A percentile compares a stretch with the other conserved stretches of the same genome.
Evolutionary conservation across 306 rosid species (phyloP).

Genomic region (Glycine latifolia): DNA sequence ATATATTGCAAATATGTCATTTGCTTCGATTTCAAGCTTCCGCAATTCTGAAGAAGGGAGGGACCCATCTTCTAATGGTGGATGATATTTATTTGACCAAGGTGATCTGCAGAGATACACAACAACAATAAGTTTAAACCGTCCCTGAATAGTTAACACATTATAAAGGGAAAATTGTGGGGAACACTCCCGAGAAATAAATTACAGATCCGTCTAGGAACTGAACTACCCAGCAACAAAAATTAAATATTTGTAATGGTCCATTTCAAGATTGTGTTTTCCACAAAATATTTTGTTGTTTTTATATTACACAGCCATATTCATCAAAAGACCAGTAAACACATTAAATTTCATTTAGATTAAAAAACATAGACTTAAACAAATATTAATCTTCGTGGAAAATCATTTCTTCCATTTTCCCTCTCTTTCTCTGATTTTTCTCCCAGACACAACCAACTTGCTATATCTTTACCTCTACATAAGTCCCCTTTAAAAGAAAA

Average conservation of each 20-base stretch:
- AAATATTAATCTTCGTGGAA: conserved; percentile 6
- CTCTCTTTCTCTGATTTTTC: conserved; percentile 20
- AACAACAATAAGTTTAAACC: not conserved
- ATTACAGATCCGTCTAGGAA: conserved; percentile 23
- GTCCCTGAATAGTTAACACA: conserved; percentile 16
- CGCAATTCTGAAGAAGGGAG: conserved; percentile 82
- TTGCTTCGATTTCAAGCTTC: conserved; percentile 94
- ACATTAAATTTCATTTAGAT: not conserved
- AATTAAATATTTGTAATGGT: not conserved
- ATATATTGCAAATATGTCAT: conserved; percentile 87
- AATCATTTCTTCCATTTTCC: not conserved
- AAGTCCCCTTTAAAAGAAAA: not conserved
- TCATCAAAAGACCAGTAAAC: conserved; percentile 12
- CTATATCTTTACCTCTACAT: conserved; percentile 3
- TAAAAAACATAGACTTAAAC: conserved; percentile 28
- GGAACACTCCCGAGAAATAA: not conserved
- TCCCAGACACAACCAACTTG: conserved; percentile 3
- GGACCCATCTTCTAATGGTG: conserved; percentile 83
- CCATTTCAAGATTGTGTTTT: conserved; percentile 24
- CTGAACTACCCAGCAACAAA: conserved; percentile 6
- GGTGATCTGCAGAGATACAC: conserved; percentile 75
- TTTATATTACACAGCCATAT: conserved; percentile 14
- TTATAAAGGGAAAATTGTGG: not conserved
- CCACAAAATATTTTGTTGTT: conserved; percentile 3
- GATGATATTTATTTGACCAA: conserved; percentile 95